Evolutionary conservation across 768 basidiomycete species (phyloP), one percentile per base, ranked within the genome.

Genomic region (Tricholoma hemisulphureum): DNA sequence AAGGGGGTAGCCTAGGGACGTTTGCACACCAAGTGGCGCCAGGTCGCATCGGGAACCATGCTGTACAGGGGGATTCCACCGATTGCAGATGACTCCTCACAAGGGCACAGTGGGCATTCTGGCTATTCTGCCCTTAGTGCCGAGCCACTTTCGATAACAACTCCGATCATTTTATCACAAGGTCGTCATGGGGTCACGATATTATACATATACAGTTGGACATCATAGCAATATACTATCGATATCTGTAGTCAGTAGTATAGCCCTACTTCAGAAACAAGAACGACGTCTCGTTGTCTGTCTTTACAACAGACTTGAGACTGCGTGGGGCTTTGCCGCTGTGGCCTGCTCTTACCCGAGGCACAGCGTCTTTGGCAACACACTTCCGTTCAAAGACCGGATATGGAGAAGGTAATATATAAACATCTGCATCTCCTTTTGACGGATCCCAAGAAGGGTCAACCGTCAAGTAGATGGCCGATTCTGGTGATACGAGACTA

Each of bases 401-500:
- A 7, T 28, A 18, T 9, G 60, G 46, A 9, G 46, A 57, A 16
- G 62, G 57, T n/a, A 63, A 34, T 4, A 63, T 21, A 31, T 55
- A 63, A 10, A 63, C 6, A 26, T 58, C 45, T 21, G 59, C 62
- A 18, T 60, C 53, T 18, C 62, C 59, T 39, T 61, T 55, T 10
- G 63, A 61, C 26, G 24, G 28, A 43, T 61, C 60, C 63, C 63
- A 64, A 3, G 20, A 37, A 2, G 63, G 63, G 29, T 64, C 63
- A 8, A 64, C 60, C 2, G 59, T 64, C 37, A 64, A 61, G 34
- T 64, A 64, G 9, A 64, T 41, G 20, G 58, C 55, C 4, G 60
- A 52, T 24, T 43, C n/a, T n/a, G n/a, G 48, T 18, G 48, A 26
- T 26, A 32, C 21, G 41, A 41, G 43, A n/a, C 5, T n/a, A 4